Percentiles rank a stretch among this genome's conserved stretches.
These are phyloP conservation scores for Cenchrus americanus DNA, from an alignment of 176 grass and related monocot genomes.

Conservation along the genomic window DNA sequence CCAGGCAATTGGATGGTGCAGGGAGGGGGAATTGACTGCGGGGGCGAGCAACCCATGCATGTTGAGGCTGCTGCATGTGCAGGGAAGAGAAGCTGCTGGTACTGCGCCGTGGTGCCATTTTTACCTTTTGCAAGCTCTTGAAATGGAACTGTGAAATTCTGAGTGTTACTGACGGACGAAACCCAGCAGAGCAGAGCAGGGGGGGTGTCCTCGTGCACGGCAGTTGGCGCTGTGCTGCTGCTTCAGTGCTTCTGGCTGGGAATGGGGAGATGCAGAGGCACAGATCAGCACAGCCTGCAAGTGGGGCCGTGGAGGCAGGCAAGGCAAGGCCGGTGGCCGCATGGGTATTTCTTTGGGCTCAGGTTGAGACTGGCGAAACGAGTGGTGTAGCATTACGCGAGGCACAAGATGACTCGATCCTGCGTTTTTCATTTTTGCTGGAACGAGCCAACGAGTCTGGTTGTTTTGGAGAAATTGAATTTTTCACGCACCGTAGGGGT, in stretches of 20 bases:
- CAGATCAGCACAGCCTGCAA: neutral
- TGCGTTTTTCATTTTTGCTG: neutral
- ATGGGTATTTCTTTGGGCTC: neutral
- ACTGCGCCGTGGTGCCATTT: constrained; percentile 47
- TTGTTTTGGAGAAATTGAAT: neutral
- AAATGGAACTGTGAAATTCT: constrained; percentile 53
- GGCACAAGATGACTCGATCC: no score
- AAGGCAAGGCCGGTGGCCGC: no score
- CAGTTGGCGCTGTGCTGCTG: neutral
- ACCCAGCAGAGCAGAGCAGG: constrained; percentile 15
- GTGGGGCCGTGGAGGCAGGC: neutral
- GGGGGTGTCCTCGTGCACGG: neutral
- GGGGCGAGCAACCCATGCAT: constrained; percentile 63
- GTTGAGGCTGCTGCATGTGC: constrained; percentile 18
- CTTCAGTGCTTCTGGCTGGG: neutral
- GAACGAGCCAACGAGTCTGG: no score
- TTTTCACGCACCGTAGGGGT: neutral
- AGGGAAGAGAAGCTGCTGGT: constrained; percentile 33
- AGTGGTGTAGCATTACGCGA: no score
- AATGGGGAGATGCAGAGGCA: neutral
- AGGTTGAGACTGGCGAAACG: no score
- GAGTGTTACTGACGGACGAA: constrained; percentile 44
- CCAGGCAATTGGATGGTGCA: constrained; percentile 24
- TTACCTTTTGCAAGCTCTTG: constrained; percentile 49
- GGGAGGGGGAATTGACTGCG: constrained; percentile 41